A percentile compares a stretch with the other conserved stretches of the same genome.
These are phyloP conservation scores for Hawksworthiomyces lignivorus DNA, from an alignment of 2,329 filamentous ascomycete genomes.

Conservation along the genomic window DNA sequence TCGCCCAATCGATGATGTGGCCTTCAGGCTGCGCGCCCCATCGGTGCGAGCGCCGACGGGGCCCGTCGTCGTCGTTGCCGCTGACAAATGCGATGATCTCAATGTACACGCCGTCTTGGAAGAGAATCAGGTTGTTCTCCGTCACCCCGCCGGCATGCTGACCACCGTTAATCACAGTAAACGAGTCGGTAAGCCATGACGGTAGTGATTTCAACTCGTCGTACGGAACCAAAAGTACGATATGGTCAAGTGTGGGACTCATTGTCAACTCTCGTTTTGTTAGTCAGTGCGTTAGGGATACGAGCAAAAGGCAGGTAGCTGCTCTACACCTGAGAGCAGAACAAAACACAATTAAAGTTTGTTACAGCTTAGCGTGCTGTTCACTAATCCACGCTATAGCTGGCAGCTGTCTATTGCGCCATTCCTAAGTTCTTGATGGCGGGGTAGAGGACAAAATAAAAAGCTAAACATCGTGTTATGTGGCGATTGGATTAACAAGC, in stretches of 20 bases:
- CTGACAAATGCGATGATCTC: slow-evolving; percentile 58
- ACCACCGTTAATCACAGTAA: slow-evolving; percentile 54
- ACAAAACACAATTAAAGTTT: too few relatives aligned
- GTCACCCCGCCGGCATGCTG: slow-evolving; percentile 52
- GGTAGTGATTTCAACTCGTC: slow-evolving; percentile 39
- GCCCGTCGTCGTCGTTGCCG: slow-evolving; percentile 29
- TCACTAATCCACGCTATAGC: too few relatives aligned
- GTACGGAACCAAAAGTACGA: slow-evolving; percentile 55
- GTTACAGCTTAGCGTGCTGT: too few relatives aligned
- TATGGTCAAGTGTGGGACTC: slow-evolving; percentile 47
- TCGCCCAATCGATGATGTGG: slow-evolving; percentile 52
- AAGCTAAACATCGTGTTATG: too few relatives aligned
- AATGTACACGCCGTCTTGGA: slow-evolving; percentile 57
- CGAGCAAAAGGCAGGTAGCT: too few relatives aligned
- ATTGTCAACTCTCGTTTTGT: too few relatives aligned
- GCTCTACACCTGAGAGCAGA: too few relatives aligned
- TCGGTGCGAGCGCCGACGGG: slow-evolving; percentile 40
- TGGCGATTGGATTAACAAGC: too few relatives aligned
- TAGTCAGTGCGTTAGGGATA: too few relatives aligned
- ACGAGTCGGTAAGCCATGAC: slow-evolving; percentile 41
- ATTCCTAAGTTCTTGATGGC: too few relatives aligned
- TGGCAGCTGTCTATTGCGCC: too few relatives aligned
- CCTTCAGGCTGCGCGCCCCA: slow-evolving; percentile 49
- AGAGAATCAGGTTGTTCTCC: slow-evolving; percentile 54
- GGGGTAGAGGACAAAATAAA: too few relatives aligned